Percentiles rank a stretch among this genome's conserved stretches.
Evolutionary conservation across 148 eudicot genomes (phyloP).

Genomic region (Drosera capensis): DNA sequence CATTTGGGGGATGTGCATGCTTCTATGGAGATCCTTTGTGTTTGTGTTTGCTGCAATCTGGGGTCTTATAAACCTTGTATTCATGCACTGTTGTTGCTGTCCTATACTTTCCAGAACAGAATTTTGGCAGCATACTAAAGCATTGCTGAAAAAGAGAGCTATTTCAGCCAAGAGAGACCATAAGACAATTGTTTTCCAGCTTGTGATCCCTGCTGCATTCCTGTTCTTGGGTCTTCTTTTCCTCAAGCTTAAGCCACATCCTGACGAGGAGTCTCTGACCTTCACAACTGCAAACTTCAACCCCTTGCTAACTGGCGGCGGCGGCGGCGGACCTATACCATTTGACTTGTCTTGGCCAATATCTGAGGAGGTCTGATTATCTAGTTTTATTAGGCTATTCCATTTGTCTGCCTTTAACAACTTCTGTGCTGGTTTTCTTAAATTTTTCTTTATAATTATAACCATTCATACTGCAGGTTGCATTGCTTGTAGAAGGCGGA

Average conservation of each 20-base stretch:
- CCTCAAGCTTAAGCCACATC: conserved; percentile 78
- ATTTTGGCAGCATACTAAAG: conserved; percentile 87
- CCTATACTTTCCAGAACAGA: conserved; percentile 48
- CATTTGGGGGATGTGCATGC: conserved; percentile 24
- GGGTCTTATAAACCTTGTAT: conserved; percentile 37
- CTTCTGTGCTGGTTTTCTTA: background rate
- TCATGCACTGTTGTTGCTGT: conserved; percentile 62
- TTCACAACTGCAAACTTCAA: conserved; percentile 83
- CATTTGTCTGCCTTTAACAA: no score
- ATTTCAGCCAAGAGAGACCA: conserved; percentile 72
- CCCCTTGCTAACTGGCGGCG: conserved; percentile 79
- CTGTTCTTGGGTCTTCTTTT: conserved; percentile 75
- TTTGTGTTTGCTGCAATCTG: conserved; percentile 30
- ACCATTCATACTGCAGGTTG: conserved; percentile 36
- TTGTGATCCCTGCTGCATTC: conserved; percentile 76
- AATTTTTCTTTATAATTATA: conserved; percentile 4
- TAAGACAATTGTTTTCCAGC: conserved; percentile 87
- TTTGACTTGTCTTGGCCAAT: conserved; percentile 61
- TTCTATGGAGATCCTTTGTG: conserved; percentile 33
- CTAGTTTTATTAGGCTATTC: no score
- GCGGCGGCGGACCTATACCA: conserved; percentile 95
- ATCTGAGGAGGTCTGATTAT: conserved; percentile 36
- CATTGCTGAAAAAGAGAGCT: conserved; percentile 77
- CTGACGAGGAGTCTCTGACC: conserved; percentile 65
- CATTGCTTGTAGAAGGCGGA: conserved; percentile 64